Conservation (phyloP, 257 asterid species). For the Nicotiana undulata region DNA sequence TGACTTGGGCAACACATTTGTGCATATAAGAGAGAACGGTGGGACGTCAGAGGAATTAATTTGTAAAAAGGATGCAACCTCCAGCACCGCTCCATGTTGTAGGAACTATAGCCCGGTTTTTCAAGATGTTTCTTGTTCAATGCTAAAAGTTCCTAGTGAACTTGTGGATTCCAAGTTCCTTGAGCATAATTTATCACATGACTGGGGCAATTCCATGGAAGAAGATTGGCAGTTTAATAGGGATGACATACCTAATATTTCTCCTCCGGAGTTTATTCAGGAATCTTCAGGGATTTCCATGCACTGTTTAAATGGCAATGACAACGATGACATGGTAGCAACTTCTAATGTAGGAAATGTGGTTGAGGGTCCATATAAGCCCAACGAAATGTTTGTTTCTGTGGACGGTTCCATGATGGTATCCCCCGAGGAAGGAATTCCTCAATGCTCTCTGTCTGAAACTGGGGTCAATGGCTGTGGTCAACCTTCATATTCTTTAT, state of each 20-base stretch:
- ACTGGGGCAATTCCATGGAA: constrained; percentile 41
- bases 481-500: constrained; percentile 27
- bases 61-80: constrained; percentile 2
- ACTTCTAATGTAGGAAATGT: constrained; percentile 31
- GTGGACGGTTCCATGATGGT: constrained; percentile 21
- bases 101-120: constrained; percentile 22
- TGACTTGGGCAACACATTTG: constrained; percentile 28
- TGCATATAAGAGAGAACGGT: constrained; percentile 31
- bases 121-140: constrained; percentile 34
- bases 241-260: constrained; percentile 47
- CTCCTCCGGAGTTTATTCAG: constrained; percentile 34
- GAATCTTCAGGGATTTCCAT: constrained; percentile 29
- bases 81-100: neutral
- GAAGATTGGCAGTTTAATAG: constrained; percentile 57
- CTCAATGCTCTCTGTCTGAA: constrained; percentile 32
- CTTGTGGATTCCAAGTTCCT: constrained; percentile 29
- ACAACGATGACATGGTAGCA: constrained; percentile 18
- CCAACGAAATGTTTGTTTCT: constrained; percentile 24
- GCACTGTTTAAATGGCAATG: constrained; percentile 31
- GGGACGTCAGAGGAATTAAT: constrained; percentile 29
- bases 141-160: constrained; percentile 39
- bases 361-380: constrained; percentile 35
- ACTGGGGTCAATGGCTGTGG: constrained; percentile 21
- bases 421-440: constrained; percentile 29
- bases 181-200: constrained; percentile 46